A percentile compares a stretch with the other conserved stretches of the same genome.
These are phyloP conservation scores for Irpex sp. DNA, from an alignment of 1,284 basidiomycete genomes.

Conservation along the genomic window DNA sequence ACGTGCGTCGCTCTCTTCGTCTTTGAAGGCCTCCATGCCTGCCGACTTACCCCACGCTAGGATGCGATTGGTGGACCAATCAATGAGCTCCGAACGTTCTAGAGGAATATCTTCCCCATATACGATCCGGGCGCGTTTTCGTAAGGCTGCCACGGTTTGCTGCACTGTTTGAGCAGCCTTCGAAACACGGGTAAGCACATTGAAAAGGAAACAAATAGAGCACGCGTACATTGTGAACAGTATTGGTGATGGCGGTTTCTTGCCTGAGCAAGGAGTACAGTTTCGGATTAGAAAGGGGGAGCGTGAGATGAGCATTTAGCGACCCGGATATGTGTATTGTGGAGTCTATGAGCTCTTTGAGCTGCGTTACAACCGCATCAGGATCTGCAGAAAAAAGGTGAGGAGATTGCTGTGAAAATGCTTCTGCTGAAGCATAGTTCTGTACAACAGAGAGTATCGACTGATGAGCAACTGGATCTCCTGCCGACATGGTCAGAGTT, in stretches of 20 bases:
- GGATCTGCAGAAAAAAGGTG: conserved; percentile 10
- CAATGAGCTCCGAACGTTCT: conserved; percentile 37
- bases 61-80: conserved; percentile 56
- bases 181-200: conserved; percentile 8
- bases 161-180: conserved; percentile 51
- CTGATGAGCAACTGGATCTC: not conserved
- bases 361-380: conserved; percentile 1
- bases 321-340: conserved; percentile 51
- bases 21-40: conserved; percentile 73
- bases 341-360: conserved; percentile 39
- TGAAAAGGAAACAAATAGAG: not conserved
- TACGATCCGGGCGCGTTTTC: conserved; percentile 38
- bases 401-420: conserved; percentile 4
- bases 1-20: conserved; percentile 44
- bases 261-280: conserved; percentile 64
- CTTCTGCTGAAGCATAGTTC: conserved; percentile 8
- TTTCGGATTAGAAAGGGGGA: conserved; percentile 56
- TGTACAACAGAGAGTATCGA: conserved; percentile 10
- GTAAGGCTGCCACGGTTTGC: conserved; percentile 41
- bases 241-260: conserved; percentile 48
- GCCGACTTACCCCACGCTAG: conserved; percentile 55
- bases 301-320: conserved; percentile 44
- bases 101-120: conserved; percentile 63
- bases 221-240: conserved; percentile 43
- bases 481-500: not conserved